These are phyloP conservation scores for Geranomyces variabilis DNA, from an alignment of 192 early-diverging fungal genomes.

Conservation along the genomic window DNA sequence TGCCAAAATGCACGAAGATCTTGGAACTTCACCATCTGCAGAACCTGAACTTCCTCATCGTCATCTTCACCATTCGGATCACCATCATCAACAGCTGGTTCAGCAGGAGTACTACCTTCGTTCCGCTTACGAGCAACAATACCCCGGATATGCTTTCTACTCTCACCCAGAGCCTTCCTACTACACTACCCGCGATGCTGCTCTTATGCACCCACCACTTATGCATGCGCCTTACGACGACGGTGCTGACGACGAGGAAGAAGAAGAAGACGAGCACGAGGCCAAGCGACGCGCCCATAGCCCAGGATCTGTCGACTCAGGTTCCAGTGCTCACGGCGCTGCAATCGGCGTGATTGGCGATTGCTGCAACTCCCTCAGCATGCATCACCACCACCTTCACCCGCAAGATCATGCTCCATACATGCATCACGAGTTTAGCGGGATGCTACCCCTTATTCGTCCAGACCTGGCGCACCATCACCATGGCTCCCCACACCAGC, in stretches of 20 bases:
- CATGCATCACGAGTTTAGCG: neutral
- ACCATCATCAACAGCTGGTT: neutral
- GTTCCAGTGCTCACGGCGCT: neutral
- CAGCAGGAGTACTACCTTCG: slow-evolving; percentile 7
- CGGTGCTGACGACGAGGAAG: neutral
- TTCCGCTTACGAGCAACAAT: neutral
- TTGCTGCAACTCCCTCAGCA: neutral
- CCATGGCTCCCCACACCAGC: neutral
- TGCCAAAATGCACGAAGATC: no score
- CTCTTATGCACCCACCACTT: neutral
- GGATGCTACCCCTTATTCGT: neutral
- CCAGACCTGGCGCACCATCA: slow-evolving; percentile 1
- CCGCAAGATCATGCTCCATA: neutral
- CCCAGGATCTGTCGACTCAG: slow-evolving; percentile 1
- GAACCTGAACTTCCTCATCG: neutral
- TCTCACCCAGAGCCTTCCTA: no score
- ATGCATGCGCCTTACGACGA: slow-evolving; percentile 23
- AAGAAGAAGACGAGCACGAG: slow-evolving; percentile 1
- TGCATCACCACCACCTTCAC: slow-evolving; percentile 2
- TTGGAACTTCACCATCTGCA: neutral
- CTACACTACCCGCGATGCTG: no score
- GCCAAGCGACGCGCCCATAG: slow-evolving; percentile 5
- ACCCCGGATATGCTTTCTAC: neutral
- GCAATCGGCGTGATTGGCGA: neutral
- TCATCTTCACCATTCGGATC: slow-evolving; percentile 9